These are phyloP conservation scores for Aspergillus jensenii DNA, from an alignment of 2,329 filamentous ascomycete species.

Conservation along the genomic window DNA sequence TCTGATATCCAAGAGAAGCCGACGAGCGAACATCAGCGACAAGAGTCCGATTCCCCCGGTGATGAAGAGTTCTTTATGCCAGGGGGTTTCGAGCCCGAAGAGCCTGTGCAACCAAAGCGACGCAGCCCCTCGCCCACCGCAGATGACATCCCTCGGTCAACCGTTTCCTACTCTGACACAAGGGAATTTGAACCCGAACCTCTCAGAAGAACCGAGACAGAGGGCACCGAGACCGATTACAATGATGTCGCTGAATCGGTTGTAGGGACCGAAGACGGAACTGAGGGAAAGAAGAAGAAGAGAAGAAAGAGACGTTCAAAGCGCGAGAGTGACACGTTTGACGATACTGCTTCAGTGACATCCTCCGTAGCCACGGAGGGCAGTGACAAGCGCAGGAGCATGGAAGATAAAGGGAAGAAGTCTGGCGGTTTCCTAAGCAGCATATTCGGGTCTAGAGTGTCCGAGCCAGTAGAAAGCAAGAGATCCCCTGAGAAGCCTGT, in stretches of 20 bases:
- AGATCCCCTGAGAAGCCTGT: conserved; percentile 28
- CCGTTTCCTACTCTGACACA: not conserved
- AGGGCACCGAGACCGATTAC: conserved; percentile 23
- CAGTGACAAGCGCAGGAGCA: conserved; percentile 30
- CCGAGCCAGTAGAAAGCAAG: conserved; percentile 27
- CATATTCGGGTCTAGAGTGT: conserved; percentile 40
- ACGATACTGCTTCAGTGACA: conserved; percentile 37
- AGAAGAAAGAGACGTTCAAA: conserved; percentile 29
- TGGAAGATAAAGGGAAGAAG: conserved; percentile 34
- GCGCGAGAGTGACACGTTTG: conserved; percentile 30
- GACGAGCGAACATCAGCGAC: conserved; percentile 8
- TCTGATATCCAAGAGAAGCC: conserved; percentile 19
- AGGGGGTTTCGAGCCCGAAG: conserved; percentile 29
- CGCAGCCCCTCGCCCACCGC: not conserved
- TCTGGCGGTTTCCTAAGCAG: conserved; percentile 36
- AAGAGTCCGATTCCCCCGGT: conserved; percentile 17
- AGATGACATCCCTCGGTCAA: conserved; percentile 18
- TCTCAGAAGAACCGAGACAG: conserved; percentile 8
- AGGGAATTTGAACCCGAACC: conserved; percentile 18
- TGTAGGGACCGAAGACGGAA: conserved; percentile 12
- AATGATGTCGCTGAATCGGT: conserved; percentile 14
- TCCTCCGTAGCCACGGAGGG: conserved; percentile 35
- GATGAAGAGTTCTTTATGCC: conserved; percentile 32
- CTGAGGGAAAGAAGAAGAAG: conserved; percentile 26
- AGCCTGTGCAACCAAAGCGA: conserved; percentile 2